Evolutionary conservation across 2,329 filamentous ascomycete genomes (phyloP), one percentile per base, ranked within the genome.

Genomic region (Fusarium siculi): DNA sequence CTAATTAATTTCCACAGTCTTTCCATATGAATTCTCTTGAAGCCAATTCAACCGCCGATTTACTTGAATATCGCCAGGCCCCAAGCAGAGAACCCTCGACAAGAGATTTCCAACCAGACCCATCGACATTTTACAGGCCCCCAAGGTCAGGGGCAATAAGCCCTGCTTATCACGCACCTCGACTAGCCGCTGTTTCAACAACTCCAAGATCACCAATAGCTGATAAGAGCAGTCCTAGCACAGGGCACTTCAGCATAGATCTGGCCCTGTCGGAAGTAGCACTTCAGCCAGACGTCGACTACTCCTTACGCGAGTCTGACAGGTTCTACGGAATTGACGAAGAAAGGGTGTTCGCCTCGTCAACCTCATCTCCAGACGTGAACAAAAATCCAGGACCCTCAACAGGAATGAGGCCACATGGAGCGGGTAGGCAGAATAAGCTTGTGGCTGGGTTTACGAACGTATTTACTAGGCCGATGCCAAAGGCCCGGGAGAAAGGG

Each of bases 101-200:
- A 4, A 9, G n/a, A 32, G 15, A 23, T 5, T 30, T 56, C 3
- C 50, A 57, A n/a, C 58, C 40, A 21, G 39, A 62, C 18, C 39
- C 50, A 18, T 56, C 49, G 1, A 43, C 25, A 4, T 21, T 62
- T 9, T 56, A 21, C 23, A 42, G 58, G 10, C 49, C 39, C 14
- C 50, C 58, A 3, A 42, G 58, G 23, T 57, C 49, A 12, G 30
- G 39, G 11, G 23, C 9, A 21, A 30, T 9, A n/a, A 37, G 11
- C 9, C 32, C 50, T 28, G 19, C 30, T 16, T 23, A n/a, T n/a
- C 32, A 56, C 4, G 4, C 21, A 18, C 25, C 28, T 2, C 49
- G 9, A 4, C 9, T 25, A 23, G 9, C 21, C 9, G 5, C 1
- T 10, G 1, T 5, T 32, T 30, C 3, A 12, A 4, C 6, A 2